Base-by-base conservation (phyloP, 2,329 filamentous ascomycete species). In the Pseudofabraea citricarpa region DNA sequence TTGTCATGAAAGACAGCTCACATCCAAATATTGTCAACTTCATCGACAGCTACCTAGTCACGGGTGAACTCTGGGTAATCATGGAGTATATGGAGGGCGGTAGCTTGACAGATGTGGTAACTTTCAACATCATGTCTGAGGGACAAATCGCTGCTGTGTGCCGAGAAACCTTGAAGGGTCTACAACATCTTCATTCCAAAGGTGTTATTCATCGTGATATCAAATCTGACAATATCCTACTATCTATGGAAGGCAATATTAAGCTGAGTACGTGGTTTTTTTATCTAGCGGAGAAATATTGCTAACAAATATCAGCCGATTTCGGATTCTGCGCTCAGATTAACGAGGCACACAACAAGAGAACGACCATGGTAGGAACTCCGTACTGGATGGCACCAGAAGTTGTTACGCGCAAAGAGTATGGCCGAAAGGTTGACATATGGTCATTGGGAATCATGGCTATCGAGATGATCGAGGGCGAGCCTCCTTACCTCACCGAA, bases 61-160 rank as follows among this genome's bases (percentile, higher is more conserved):
- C 81, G 10, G 87, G 91, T 33, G 93, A 97, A 64, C 72, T 98
- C 22, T 98, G 93, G 93, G 93, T 98, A 2, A 89, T 97, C 24
- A 98, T 98, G 93, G 93, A 98, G 68, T 98, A 91, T 60, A 98
- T 98, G 93, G 91, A 98, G 66, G 93, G 93, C 47, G 93, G 93
- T 50, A 96, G 90, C 66, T 72, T 98, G 63, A 98, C 93, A 9
- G 93, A 98, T 65, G 93, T 98, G 42, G 93, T 98, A 44, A 98
- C 93, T 3, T 97, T 95, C 69, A 97, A 97, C 68, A 95, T 97
- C 60, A 97, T 98, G 93, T 91, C 86, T 6, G 93, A 98, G 65
- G 89, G 88, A 3, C 93, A 97, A 68, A 97, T 98, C 60, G 90
- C 93, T 8, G 89, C 90, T 2, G 91, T 98, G 16, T 97, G 91